Evolutionary conservation across 371 early-diverging fungal genomes (phyloP).

Genomic region (Actinomucor elegans): DNA sequence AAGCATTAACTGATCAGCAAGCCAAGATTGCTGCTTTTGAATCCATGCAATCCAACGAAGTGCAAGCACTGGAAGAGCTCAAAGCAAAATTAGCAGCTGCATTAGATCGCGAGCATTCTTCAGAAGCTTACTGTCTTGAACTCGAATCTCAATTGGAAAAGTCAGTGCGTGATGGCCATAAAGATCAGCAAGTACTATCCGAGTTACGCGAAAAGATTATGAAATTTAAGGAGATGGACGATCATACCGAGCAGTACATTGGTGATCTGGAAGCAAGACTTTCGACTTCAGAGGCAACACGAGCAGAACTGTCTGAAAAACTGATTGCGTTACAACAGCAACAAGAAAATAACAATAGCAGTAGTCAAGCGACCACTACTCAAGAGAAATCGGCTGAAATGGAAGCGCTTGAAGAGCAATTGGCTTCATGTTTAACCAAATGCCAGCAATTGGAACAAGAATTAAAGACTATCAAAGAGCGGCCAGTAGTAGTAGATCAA

Average conservation of each 20-base stretch:
- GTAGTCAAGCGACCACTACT: no score
- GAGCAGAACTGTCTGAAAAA: slow-evolving; percentile 12
- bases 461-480: background rate
- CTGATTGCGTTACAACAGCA: background rate
- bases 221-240: slow-evolving; percentile 42
- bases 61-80: slow-evolving; percentile 20
- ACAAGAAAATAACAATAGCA: no score
- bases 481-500: background rate
- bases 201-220: slow-evolving; percentile 38
- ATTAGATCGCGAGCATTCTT: slow-evolving; percentile 25
- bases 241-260: slow-evolving; percentile 50
- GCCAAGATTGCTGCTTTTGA: slow-evolving; percentile 35
- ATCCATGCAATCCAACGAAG: slow-evolving; percentile 19
- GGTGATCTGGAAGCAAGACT: slow-evolving; percentile 40
- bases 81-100: slow-evolving; percentile 21
- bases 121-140: slow-evolving; percentile 19
- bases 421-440: slow-evolving; percentile 15
- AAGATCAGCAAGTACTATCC: slow-evolving; percentile 31
- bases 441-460: slow-evolving; percentile 22
- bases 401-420: slow-evolving; percentile 6
- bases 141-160: slow-evolving; percentile 9
- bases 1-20: slow-evolving; percentile 50
- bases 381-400: slow-evolving; percentile 1
- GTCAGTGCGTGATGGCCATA: slow-evolving; percentile 3
- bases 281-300: slow-evolving; percentile 8